Conservation (phyloP, 1,284 basidiomycete genomes). For the Melampsora abietis-canadensis region DNA sequence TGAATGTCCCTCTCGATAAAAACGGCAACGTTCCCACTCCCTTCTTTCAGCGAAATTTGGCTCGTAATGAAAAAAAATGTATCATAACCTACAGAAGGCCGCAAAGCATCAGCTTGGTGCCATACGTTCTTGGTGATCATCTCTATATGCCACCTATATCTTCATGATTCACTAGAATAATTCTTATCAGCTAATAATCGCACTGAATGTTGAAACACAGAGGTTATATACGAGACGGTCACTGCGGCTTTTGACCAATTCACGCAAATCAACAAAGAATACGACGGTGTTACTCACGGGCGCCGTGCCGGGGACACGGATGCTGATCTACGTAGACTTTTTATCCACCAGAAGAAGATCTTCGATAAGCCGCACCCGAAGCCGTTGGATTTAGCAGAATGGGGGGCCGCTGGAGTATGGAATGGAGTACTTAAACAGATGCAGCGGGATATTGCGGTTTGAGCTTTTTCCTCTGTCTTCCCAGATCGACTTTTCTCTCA, state of each 20-base stretch:
- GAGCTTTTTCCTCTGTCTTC: neutral
- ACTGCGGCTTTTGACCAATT: neutral
- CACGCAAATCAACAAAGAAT: neutral
- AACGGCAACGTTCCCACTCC: neutral
- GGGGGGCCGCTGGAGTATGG: neutral
- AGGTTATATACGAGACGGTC: neutral
- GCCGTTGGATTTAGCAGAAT: neutral
- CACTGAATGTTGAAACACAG: neutral
- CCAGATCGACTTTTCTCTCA: neutral
- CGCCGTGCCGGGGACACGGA: too few species aligned
- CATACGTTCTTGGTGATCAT: too few species aligned
- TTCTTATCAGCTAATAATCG: too few species aligned
- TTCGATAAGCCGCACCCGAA: neutral
- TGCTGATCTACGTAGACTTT: neutral
- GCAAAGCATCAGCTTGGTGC: too few species aligned
- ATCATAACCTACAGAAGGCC: too few species aligned
- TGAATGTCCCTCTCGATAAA: neutral
- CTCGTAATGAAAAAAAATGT: too few species aligned
- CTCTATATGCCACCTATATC: too few species aligned
- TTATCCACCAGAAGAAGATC: neutral
- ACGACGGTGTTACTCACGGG: neutral
- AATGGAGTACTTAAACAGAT: neutral
- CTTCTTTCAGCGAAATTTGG: too few species aligned
- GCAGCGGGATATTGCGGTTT: slow-evolving; percentile 1
- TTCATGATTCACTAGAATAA: too few species aligned